Percentiles rank a stretch among this genome's conserved stretches.
Conservation (phyloP, 2,329 filamentous ascomycete genomes). For the Parascedosporium putredinis region DNA sequence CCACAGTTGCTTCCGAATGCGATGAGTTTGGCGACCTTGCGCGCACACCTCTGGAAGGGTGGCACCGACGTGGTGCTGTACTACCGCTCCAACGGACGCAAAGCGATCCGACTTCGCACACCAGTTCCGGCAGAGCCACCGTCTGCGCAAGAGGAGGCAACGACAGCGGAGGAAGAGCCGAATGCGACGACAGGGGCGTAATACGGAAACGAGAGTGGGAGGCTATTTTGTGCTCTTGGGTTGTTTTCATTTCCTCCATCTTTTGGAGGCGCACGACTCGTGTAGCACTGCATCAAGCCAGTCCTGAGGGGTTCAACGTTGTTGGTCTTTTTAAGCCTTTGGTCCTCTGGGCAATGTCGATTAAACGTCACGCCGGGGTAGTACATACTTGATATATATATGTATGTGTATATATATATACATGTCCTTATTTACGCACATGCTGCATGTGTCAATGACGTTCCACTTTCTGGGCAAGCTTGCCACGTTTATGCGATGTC, state of each 20-base stretch:
- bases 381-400: background rate
- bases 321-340: no score
- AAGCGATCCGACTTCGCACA: constrained; percentile 38
- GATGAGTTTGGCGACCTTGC: constrained; percentile 89
- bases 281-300: no score
- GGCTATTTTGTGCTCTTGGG: no score
- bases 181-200: background rate
- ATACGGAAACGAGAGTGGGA: no score
- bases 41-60: constrained; percentile 87
- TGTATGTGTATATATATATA: background rate
- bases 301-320: background rate
- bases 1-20: constrained; percentile 57
- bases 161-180: background rate
- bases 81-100: constrained; percentile 87
- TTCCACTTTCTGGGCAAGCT: no score
- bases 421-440: no score
- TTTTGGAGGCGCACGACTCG: background rate
- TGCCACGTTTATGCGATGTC: no score
- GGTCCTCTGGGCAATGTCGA: no score
- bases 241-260: background rate
- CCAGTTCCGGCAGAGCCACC: constrained; percentile 14
- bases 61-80: constrained; percentile 85
- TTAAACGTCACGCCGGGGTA: no score
- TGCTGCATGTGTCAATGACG: no score
- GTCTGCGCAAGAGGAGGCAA: background rate